Conservation (phyloP, 75 land plant genomes). For the Cupressus sempervirens region DNA sequence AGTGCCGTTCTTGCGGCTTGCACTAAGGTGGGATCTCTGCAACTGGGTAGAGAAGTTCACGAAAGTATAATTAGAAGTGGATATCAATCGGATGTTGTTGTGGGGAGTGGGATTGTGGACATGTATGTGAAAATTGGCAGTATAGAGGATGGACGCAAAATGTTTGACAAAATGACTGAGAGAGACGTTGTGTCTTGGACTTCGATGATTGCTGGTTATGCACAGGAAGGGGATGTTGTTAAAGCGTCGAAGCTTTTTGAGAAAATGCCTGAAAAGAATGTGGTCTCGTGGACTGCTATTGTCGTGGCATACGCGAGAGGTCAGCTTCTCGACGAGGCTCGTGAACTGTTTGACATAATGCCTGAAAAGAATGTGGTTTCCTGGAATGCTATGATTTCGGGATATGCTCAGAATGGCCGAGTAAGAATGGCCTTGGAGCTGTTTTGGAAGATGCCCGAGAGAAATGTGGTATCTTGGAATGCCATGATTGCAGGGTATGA, state of each 20-base stretch:
- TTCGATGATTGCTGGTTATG: conserved; percentile 22
- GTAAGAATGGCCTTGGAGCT: neutral
- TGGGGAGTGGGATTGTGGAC: conserved; percentile 50
- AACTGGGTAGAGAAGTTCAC: conserved; percentile 61
- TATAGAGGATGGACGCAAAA: conserved; percentile 15
- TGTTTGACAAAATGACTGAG: conserved; percentile 18
- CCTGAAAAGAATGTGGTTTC: conserved; percentile 43
- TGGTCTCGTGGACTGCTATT: conserved; percentile 32
- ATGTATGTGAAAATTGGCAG: conserved; percentile 66
- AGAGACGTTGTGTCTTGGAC: conserved; percentile 18
- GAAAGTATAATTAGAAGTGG: conserved; percentile 39
- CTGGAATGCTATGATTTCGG: conserved; percentile 63
- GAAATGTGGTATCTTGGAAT: conserved; percentile 15
- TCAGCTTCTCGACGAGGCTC: neutral
- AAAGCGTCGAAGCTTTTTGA: conserved; percentile 15
- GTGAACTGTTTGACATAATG: conserved; percentile 35
- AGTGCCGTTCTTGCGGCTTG: conserved; percentile 53
- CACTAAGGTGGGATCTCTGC: conserved; percentile 35
- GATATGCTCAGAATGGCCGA: conserved; percentile 20
- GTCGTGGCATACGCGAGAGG: conserved; percentile 20
- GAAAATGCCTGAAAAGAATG: conserved; percentile 29
- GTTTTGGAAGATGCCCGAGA: conserved; percentile 11
- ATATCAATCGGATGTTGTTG: conserved; percentile 37
- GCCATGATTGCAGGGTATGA: conserved; percentile 7
- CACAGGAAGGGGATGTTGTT: conserved; percentile 4